Evolutionary conservation across 208 protist genomes (phyloP).

Genomic region (Vickermania spadyakhi): DNA sequence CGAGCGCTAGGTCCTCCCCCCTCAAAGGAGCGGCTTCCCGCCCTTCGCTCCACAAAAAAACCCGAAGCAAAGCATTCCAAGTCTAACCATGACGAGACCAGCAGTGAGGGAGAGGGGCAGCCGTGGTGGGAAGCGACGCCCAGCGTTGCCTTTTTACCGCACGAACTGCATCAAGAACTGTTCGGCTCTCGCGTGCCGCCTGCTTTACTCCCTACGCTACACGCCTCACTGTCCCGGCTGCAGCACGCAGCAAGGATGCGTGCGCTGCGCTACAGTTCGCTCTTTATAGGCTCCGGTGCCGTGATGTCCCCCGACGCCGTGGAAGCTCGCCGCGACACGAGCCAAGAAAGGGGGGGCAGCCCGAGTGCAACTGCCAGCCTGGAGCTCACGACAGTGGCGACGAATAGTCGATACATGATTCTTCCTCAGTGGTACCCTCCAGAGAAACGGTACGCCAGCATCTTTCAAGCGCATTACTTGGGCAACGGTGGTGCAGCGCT

Average conservation of each 20-base stretch:
- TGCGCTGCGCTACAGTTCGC: not conserved
- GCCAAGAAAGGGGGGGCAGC: too few species aligned
- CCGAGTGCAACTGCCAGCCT: not conserved
- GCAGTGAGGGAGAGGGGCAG: too few species aligned
- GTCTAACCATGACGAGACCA: too few species aligned
- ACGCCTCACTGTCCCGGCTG: not conserved
- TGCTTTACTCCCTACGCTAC: not conserved
- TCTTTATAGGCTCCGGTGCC: too few species aligned
- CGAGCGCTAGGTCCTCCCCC: not conserved
- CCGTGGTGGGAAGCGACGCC: not conserved
- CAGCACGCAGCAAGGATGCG: not conserved
- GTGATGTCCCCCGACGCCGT: too few species aligned
- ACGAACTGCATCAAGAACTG: not conserved
- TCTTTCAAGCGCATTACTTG: too few species aligned
- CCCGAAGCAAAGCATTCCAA: too few species aligned
- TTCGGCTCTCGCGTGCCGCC: not conserved
- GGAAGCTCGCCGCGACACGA: too few species aligned
- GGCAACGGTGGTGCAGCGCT: too few species aligned
- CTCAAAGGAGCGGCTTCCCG: not conserved
- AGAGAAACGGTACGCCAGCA: slow-evolving; percentile 7
- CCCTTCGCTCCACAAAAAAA: not conserved
- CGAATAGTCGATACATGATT: slow-evolving; percentile 6
- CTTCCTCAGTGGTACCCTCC: slow-evolving; percentile 20
- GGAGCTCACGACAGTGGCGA: not conserved
- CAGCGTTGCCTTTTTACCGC: not conserved